These are phyloP conservation scores for Peronosclerospora sorghi DNA, from an alignment of 352 stramenopile species.

Conservation along the genomic window DNA sequence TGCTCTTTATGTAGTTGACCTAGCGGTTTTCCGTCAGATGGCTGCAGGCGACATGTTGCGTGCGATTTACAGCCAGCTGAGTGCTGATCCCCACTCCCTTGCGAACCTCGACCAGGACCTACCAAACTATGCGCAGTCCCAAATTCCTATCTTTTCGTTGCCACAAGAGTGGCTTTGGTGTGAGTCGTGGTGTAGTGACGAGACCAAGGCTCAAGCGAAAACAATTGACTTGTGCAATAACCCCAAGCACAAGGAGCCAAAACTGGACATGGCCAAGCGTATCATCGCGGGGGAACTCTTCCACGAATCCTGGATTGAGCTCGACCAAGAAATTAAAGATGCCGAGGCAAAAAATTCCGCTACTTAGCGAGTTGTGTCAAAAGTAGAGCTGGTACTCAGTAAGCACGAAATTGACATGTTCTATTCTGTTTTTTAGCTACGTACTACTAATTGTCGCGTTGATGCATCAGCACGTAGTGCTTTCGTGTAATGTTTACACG, in stretches of 20 bases:
- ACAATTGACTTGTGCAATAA: constrained; percentile 99
- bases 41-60: constrained; percentile 94
- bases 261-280: constrained; percentile 99
- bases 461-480: no score
- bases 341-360: constrained; percentile 34
- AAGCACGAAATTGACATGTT: no score
- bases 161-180: constrained; percentile 99
- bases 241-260: constrained; percentile 99
- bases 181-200: constrained; percentile 98
- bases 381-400: no score
- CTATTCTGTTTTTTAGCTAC: no score
- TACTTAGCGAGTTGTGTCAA: no score
- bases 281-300: constrained; percentile 96
- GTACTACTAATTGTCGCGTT: no score
- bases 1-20: constrained; percentile 98
- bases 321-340: constrained; percentile 94
- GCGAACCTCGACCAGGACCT: constrained; percentile 99
- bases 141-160: constrained; percentile 96
- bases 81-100: constrained; percentile 96
- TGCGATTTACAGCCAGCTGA: constrained; percentile 94
- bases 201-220: constrained; percentile 95
- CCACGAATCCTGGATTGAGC: constrained; percentile 95
- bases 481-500: constrained; percentile 26
- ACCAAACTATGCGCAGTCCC: constrained; percentile 94
- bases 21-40: constrained; percentile 90